Evolutionary conservation across 257 asterid genomes (phyloP), one percentile per base, ranked within the genome.

Genomic region (Gentiana macrophylla): DNA sequence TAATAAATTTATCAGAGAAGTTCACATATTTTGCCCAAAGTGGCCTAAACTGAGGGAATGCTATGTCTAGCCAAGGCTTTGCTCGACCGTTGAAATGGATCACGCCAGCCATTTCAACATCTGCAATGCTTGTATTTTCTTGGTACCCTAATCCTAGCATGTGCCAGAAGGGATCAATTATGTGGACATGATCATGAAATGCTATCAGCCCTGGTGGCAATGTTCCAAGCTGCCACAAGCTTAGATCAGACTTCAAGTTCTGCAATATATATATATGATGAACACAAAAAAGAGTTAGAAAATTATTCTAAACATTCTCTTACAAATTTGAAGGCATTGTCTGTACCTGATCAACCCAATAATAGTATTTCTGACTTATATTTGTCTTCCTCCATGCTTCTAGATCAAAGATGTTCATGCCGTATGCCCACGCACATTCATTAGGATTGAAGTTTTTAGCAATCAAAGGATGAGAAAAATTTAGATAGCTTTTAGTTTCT

Each of bases 351-450:
- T 83, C 84, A 3, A 84, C 74, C 98, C 98, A 91, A 72, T 74
- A 59, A 77, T 86, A 77, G 73, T 91, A 91, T 57, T 86, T 82
- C 61, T 68, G 79, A 64, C 84, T 86, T 68, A 91, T 91, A 62
- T 76, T 84, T 43, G 98, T 79, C 60, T 68, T 84, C 72, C 96
- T 82, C 96, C 98, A 91, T 3, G 92, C 95, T 50, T 87, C 76
- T 37, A 91, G 83, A 71, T 91, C 95, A 12, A 91, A 91, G 60
- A 91, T 71, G 65, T 92, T 88, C 99, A 92, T 85, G 62, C 99
- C 99, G 62, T 92, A 92, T 10, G 99, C 99, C 99, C 99, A 92
- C 37, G 99, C 99, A 59, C 99, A 92, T 76, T 92, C 94, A 59
- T 73, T 60, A 48, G 97, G 95, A 67, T 83, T 54, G 8, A 88